Base-by-base conservation (phyloP, 495 filamentous ascomycete genomes). In the Neohortaea acidophila region DNA sequence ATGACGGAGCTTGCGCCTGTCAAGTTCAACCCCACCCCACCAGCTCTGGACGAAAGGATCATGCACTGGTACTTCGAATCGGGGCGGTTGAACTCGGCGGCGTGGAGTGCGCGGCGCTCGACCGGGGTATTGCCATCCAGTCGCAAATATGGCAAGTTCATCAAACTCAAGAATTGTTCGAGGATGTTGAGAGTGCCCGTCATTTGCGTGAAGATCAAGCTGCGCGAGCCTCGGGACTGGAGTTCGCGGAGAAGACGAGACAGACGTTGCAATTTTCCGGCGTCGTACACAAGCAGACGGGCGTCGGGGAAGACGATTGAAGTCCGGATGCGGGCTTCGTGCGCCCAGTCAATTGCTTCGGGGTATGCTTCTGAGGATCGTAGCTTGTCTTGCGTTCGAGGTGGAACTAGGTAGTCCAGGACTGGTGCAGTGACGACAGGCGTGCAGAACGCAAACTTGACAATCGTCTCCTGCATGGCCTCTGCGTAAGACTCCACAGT, bases 151-250 rank as follows among this genome's bases (percentile, higher is more conserved):
- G 87, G 89, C 57, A 96, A 82, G 1, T 85, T 85, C 51, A 96
- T 89, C 41, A 99, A 94, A 57, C 94, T 96, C 52, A 99, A 73
- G 54, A 96, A 99, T 41, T 86, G 85, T 51, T 99, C 91, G 13
- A 99, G 70, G 42, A 99, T 89, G 59, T 99, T 86, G 4, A 99
- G 75, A 47, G 96, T 89, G 55, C 87, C 92, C 19, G 91, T 96
- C 91, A 99, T 99, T 51, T 99, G 91, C 1, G 91, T 96, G 62
- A 99, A 99, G 57, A 99, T 96, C 21, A 99, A 63, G 3, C 84
- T 87, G 4, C 91, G 81, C 53, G 94, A 89, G 12, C 85, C 84
- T 37, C 83, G 84, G 5, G 81, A 73, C 59, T 94, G 85, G 1
- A 96, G 68, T 35, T 81, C 75, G 15, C 89, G 79, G 20, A 99